Conservation (phyloP, 768 basidiomycete species). For the Exidia glandulosa region DNA sequence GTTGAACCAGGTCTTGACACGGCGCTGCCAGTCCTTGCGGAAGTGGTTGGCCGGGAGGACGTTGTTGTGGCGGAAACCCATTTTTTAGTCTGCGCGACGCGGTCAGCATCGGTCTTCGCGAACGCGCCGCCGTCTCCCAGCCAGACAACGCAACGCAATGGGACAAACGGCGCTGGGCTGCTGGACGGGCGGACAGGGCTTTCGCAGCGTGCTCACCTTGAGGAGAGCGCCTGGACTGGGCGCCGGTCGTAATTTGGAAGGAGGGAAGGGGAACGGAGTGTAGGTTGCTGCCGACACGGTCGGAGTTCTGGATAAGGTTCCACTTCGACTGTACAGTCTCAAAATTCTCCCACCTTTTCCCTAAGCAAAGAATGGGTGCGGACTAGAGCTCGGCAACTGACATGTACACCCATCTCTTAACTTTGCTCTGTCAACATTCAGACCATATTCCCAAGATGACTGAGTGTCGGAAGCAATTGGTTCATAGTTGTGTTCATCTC, state of each 20-base stretch:
- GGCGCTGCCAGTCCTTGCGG: slow-evolving; percentile 98
- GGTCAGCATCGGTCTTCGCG: background rate
- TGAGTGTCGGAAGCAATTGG: no score
- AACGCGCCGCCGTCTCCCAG: background rate
- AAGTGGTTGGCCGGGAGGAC: slow-evolving; percentile 92
- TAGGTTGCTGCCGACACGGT: background rate
- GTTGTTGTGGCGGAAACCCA: slow-evolving; percentile 4
- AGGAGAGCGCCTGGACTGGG: background rate
- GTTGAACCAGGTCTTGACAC: slow-evolving; percentile 96
- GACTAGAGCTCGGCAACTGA: no score
- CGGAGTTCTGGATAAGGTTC: background rate
- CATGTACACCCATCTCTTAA: no score
- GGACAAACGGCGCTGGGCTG: background rate
- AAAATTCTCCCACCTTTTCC: no score
- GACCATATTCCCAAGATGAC: no score
- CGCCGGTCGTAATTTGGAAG: background rate
- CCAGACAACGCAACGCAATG: background rate
- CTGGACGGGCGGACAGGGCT: background rate
- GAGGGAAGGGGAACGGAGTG: background rate
- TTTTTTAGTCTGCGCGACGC: background rate
- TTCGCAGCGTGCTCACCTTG: background rate
- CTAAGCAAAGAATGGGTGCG: no score
- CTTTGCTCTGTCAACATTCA: no score
- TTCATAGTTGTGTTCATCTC: no score
- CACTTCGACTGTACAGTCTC: background rate